Evolutionary conservation across 305 asterid genomes (phyloP).

Genomic region (Plantago coronopus): DNA sequence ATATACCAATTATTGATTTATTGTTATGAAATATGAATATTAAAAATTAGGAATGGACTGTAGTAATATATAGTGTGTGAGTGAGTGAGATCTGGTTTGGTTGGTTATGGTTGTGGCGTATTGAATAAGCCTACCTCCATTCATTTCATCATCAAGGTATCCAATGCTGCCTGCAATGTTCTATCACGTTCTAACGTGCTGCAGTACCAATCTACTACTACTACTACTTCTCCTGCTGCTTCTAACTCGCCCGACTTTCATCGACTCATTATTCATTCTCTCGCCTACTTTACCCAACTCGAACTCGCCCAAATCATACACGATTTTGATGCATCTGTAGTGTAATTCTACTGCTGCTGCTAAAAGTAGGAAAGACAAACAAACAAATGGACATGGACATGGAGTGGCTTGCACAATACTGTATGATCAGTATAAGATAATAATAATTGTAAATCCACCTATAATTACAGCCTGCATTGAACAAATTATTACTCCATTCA

Average conservation of each 20-base stretch:
- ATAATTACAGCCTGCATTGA: neutral
- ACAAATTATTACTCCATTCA: conserved; percentile 3
- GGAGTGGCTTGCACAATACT: conserved; percentile 2
- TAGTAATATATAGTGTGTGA: no score
- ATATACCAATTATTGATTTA: neutral
- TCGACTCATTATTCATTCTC: no score
- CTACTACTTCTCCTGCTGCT: neutral
- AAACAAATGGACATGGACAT: no score
- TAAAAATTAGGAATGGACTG: neutral
- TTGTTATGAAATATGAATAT: no score
- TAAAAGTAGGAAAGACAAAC: no score
- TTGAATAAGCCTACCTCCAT: conserved; percentile 22
- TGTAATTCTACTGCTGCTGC: no score
- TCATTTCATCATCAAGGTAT: conserved; percentile 22
- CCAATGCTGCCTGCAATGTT: conserved; percentile 37
- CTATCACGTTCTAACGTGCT: neutral
- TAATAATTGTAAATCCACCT: no score
- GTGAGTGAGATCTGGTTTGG: conserved; percentile 16
- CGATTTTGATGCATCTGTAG: no score
- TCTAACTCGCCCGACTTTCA: no score
- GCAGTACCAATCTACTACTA: neutral
- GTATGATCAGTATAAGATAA: no score
- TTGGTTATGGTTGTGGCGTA: conserved; percentile 20
- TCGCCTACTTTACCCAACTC: no score
- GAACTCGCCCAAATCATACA: no score